Conservation (phyloP, 1,284 basidiomycete genomes). For the Cryptococcus sp. region DNA sequence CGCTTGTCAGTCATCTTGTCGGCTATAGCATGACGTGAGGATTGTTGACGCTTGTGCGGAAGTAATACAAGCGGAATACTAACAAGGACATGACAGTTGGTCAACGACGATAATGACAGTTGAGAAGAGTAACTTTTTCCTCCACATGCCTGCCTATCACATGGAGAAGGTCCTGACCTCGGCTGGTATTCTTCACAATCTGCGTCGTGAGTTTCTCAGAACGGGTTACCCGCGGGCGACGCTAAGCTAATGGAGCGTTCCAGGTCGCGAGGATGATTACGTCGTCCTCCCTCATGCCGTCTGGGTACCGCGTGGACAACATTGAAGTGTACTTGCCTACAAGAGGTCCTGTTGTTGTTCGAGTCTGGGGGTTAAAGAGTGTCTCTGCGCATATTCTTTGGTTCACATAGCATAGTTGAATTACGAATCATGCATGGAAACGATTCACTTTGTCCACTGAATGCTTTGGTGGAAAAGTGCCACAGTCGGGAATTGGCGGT, state of each 20-base stretch:
- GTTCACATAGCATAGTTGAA: no score
- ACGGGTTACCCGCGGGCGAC: not conserved
- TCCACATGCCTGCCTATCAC: conserved; percentile 82
- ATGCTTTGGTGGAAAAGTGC: no score
- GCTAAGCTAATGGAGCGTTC: not conserved
- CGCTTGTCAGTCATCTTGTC: conserved; percentile 74
- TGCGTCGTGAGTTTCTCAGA: conserved; percentile 48
- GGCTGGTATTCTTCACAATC: conserved; percentile 58
- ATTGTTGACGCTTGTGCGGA: not conserved
- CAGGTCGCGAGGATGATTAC: conserved; percentile 33
- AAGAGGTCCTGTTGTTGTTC: not conserved
- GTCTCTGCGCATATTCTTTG: no score
- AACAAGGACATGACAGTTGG: conserved; percentile 58
- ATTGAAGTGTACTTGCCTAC: conserved; percentile 33
- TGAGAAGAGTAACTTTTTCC: conserved; percentile 78
- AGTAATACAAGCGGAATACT: conserved; percentile 58
- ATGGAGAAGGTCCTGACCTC: conserved; percentile 65
- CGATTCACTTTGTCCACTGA: no score
- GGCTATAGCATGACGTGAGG: conserved; percentile 79
- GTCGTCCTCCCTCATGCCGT: conserved; percentile 24
- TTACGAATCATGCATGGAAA: no score
- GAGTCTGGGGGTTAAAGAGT: not conserved
- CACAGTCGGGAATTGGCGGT: no score
- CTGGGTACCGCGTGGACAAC: conserved; percentile 24
- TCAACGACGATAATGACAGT: conserved; percentile 64